A percentile compares a stretch with the other conserved stretches of the same genome.
Evolutionary conservation across 208 protist genomes (phyloP).

Genomic region (Porcisia hertigi): DNA sequence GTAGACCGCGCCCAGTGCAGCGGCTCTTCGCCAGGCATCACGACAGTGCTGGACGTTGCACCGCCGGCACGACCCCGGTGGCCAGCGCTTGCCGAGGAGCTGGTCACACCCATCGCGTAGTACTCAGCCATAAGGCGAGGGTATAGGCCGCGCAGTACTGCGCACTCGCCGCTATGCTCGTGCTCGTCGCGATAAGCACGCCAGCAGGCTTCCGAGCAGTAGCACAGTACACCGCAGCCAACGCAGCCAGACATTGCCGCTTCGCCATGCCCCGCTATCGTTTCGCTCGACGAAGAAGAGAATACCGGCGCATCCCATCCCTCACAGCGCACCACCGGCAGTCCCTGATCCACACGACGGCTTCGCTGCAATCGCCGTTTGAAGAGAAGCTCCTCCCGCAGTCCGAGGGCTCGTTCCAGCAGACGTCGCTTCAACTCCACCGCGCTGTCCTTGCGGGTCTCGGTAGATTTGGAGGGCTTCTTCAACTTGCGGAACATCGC

Average conservation of each 20-base stretch:
- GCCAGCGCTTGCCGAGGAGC: not conserved
- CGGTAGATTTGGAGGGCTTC: conserved; percentile 58
- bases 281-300: not conserved
- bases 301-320: conserved; percentile 6
- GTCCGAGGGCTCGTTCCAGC: conserved; percentile 29
- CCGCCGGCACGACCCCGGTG: not conserved
- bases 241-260: conserved; percentile 44
- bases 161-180: conserved; percentile 47
- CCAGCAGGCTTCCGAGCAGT: conserved; percentile 63
- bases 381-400: conserved; percentile 36
- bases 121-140: conserved; percentile 58
- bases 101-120: conserved; percentile 23
- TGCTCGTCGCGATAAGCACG: conserved; percentile 35
- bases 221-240: conserved; percentile 61
- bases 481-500: conserved; percentile 29
- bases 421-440: conserved; percentile 47
- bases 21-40: conserved; percentile 40
- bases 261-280: not conserved
- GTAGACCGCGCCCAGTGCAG: conserved; percentile 50
- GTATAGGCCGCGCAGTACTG: conserved; percentile 52
- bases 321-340: conserved; percentile 16
- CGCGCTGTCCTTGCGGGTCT: conserved; percentile 52
- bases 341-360: not conserved
- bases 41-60: not conserved
- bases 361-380: conserved; percentile 22